phyloP scores from a whole-genome alignment of 2,329 filamentous ascomycete species.

The Pseudocercospora fijiensis region DNA sequence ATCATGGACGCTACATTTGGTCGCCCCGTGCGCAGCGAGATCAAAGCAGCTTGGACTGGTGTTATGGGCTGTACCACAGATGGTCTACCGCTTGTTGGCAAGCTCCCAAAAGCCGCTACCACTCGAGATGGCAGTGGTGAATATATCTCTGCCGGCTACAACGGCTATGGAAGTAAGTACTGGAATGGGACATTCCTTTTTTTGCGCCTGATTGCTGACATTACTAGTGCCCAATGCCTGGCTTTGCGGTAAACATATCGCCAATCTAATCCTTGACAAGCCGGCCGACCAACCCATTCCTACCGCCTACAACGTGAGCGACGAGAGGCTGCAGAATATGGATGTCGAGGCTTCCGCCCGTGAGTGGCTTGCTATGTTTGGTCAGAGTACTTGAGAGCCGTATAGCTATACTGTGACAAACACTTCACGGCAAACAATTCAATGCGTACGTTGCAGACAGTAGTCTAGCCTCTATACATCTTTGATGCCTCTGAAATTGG shows the following conservation, averaged over 20 bases:
- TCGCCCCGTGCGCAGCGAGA: slow-evolving; percentile 5
- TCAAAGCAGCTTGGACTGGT: slow-evolving; percentile 25
- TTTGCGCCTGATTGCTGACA: neutral
- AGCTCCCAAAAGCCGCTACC: slow-evolving; percentile 10
- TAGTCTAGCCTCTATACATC: slow-evolving; percentile 43
- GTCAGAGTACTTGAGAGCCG: neutral
- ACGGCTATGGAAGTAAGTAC: slow-evolving; percentile 21
- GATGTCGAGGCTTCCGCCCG: neutral
- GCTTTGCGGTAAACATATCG: slow-evolving; percentile 19
- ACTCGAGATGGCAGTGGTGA: slow-evolving; percentile 13
- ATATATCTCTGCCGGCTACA: slow-evolving; percentile 21
- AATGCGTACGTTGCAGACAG: too few relatives aligned
- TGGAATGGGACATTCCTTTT: neutral
- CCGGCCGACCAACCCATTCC: slow-evolving; percentile 3
- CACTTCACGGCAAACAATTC: slow-evolving; percentile 39
- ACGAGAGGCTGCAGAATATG: slow-evolving; percentile 10
- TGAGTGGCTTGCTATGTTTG: slow-evolving; percentile 2
- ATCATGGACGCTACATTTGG: slow-evolving; percentile 13
- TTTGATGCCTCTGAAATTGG: slow-evolving; percentile 50
- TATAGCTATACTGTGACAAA: slow-evolving; percentile 20
- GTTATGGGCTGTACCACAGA: slow-evolving; percentile 22
- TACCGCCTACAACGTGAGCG: slow-evolving; percentile 10
- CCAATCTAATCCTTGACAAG: slow-evolving; percentile 12
- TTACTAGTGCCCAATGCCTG: slow-evolving; percentile 14
- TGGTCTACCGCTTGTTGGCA: slow-evolving; percentile 17